Evolutionary conservation across 2,329 filamentous ascomycete genomes (phyloP).

Genomic region (Cucurbitaria berberidis): DNA sequence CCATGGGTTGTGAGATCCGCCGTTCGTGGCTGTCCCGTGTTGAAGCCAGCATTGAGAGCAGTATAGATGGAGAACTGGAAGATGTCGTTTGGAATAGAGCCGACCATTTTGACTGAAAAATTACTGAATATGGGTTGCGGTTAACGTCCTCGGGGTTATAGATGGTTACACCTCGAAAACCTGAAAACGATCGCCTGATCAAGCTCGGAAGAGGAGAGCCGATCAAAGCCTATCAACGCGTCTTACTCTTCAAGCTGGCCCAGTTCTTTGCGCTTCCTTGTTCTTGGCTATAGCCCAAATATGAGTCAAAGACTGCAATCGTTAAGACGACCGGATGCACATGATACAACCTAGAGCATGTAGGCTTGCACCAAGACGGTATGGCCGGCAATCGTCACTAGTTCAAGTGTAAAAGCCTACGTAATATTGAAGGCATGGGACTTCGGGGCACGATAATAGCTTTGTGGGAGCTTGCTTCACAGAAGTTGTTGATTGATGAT

Average conservation of each 20-base stretch:
- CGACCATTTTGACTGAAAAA: constrained; percentile 39
- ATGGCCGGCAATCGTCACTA: background rate
- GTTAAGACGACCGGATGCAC: background rate
- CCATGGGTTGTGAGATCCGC: constrained; percentile 51
- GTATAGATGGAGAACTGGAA: constrained; percentile 52
- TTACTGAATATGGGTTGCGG: background rate
- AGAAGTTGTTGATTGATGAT: background rate
- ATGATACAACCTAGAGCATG: background rate
- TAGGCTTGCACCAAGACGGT: background rate
- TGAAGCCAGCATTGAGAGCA: constrained; percentile 48
- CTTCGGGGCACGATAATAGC: too few species aligned
- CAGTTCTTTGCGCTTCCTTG: background rate
- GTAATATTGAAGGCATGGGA: too few species aligned
- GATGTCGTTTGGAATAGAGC: constrained; percentile 53
- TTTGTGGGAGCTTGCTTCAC: too few species aligned
- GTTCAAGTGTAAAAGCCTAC: background rate
- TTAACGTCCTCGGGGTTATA: background rate
- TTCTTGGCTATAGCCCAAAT: background rate
- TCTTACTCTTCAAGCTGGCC: background rate
- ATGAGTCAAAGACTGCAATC: background rate
- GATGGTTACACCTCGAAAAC: background rate
- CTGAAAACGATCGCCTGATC: background rate
- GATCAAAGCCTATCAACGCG: background rate
- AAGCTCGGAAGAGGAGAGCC: background rate
- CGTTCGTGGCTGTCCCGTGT: constrained; percentile 41